Evolutionary conservation across 306 rosid species (phyloP).

Genomic region (Quercus agrifolia): DNA sequence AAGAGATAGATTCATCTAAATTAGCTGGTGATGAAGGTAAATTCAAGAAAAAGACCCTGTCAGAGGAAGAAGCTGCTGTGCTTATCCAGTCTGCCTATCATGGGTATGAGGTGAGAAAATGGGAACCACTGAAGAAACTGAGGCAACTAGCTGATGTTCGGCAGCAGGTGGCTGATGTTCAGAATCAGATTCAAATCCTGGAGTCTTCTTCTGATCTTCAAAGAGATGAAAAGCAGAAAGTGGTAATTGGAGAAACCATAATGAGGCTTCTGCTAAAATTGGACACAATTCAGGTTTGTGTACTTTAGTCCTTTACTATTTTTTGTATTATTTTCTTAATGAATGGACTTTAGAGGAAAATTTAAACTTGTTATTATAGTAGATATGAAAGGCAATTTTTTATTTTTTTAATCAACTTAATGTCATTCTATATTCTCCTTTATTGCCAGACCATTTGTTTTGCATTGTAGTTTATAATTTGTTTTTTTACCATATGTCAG

Average conservation of each 20-base stretch:
- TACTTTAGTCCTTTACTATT: neutral
- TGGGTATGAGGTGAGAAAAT: slow-evolving; percentile 61
- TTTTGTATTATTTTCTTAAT: neutral
- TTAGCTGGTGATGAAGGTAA: neutral
- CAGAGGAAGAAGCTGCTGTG: slow-evolving; percentile 59
- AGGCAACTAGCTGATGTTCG: slow-evolving; percentile 59
- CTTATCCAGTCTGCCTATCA: slow-evolving; percentile 66
- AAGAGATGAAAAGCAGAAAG: slow-evolving; percentile 40
- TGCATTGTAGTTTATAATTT: neutral
- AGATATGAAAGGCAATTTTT: too few relatives aligned
- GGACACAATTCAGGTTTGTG: slow-evolving; percentile 74
- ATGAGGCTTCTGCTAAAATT: slow-evolving; percentile 69
- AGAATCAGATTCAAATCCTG: slow-evolving; percentile 29
- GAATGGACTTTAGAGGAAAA: too few relatives aligned
- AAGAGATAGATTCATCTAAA: neutral
- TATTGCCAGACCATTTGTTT: neutral
- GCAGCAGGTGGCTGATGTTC: slow-evolving; percentile 40
- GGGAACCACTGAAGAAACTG: slow-evolving; percentile 67
- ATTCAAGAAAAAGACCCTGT: slow-evolving; percentile 16
- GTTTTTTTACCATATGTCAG: slow-evolving; percentile 25
- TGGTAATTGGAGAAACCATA: slow-evolving; percentile 61
- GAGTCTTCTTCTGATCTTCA: slow-evolving; percentile 33
- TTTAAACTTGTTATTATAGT: too few relatives aligned
- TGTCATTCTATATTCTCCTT: neutral
- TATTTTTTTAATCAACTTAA: neutral